Evolutionary conservation across 768 basidiomycete species (phyloP).

Genomic region (Cyathus striatus): DNA sequence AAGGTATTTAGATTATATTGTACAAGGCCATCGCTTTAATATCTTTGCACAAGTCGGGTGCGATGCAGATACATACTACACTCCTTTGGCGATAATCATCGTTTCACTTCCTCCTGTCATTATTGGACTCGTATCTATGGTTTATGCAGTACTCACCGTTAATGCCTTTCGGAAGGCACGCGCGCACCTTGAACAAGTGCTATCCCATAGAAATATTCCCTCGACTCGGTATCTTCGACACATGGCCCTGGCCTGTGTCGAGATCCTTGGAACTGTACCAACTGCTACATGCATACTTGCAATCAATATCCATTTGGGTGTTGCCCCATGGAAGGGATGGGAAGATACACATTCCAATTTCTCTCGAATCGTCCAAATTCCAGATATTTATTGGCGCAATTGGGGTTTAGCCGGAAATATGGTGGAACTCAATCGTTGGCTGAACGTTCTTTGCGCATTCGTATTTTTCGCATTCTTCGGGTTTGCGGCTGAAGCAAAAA

Average conservation of each 20-base stretch:
- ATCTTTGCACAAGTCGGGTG: slow-evolving; percentile 59
- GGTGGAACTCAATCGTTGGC: slow-evolving; percentile 46
- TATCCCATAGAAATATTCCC: slow-evolving; percentile 38
- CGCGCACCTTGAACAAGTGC: slow-evolving; percentile 34
- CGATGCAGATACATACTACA: slow-evolving; percentile 43
- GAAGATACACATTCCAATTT: slow-evolving; percentile 43
- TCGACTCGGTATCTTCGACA: slow-evolving; percentile 48
- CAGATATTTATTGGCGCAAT: slow-evolving; percentile 36
- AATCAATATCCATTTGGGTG: slow-evolving; percentile 22
- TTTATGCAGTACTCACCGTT: slow-evolving; percentile 34
- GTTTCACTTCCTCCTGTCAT: slow-evolving; percentile 35
- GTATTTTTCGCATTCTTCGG: slow-evolving; percentile 15
- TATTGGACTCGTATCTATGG: slow-evolving; percentile 32
- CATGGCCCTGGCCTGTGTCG: slow-evolving; percentile 45
- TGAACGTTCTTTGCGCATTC: slow-evolving; percentile 22
- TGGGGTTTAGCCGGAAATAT: slow-evolving; percentile 12
- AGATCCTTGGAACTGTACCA: slow-evolving; percentile 43
- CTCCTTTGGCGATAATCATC: slow-evolving; percentile 37
- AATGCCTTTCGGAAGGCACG: slow-evolving; percentile 34
- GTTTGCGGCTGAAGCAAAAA: slow-evolving; percentile 12
- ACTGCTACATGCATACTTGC: slow-evolving; percentile 32
- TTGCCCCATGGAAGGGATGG: slow-evolving; percentile 50
- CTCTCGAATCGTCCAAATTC: slow-evolving; percentile 35
- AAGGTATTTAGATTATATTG: slow-evolving; percentile 41
- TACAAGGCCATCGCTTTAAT: slow-evolving; percentile 56